A percentile compares a stretch with the other conserved stretches of the same genome.
These are phyloP conservation scores for Agroathelia rolfsii DNA, from an alignment of 1,284 basidiomycete species.

Conservation along the genomic window DNA sequence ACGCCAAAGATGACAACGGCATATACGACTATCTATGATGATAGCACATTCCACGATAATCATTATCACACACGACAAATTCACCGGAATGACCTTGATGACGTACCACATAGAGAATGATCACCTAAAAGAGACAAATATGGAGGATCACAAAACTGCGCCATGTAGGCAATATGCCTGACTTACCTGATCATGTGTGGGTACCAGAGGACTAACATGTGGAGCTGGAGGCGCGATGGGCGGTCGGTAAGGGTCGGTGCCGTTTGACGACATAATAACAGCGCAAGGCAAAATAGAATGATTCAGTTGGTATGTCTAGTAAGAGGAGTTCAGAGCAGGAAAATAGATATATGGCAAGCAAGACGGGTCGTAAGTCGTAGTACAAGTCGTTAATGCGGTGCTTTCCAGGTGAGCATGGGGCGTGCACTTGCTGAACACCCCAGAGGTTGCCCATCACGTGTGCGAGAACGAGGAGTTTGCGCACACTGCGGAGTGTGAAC, in stretches of 20 bases:
- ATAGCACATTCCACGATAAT: conserved; percentile 4
- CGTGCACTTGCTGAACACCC: conserved; percentile 3
- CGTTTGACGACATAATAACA: background rate
- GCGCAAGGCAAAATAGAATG: too few relatives aligned
- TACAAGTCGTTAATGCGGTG: too few relatives aligned
- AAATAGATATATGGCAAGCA: too few relatives aligned
- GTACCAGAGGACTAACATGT: conserved; percentile 21
- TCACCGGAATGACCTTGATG: conserved; percentile 8
- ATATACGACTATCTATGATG: conserved; percentile 62
- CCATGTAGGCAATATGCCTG: conserved; percentile 10
- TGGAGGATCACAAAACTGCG: conserved; percentile 3
- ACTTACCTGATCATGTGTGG: conserved; percentile 34
- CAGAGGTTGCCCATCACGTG: too few relatives aligned
- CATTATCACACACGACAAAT: background rate
- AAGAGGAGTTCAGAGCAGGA: too few relatives aligned
- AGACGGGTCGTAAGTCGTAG: too few relatives aligned
- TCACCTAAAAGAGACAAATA: conserved; percentile 31
- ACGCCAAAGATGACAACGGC: conserved; percentile 72
- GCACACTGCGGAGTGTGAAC: too few relatives aligned
- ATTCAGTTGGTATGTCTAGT: too few relatives aligned
- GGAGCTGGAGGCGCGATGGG: conserved; percentile 22
- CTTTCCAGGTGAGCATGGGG: conserved; percentile 26
- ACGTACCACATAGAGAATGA: conserved; percentile 67
- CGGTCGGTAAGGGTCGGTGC: conserved; percentile 12
- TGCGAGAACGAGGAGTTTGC: too few relatives aligned